phyloP scores from a whole-genome alignment of 495 filamentous ascomycete species.

The Xylaria curta region DNA sequence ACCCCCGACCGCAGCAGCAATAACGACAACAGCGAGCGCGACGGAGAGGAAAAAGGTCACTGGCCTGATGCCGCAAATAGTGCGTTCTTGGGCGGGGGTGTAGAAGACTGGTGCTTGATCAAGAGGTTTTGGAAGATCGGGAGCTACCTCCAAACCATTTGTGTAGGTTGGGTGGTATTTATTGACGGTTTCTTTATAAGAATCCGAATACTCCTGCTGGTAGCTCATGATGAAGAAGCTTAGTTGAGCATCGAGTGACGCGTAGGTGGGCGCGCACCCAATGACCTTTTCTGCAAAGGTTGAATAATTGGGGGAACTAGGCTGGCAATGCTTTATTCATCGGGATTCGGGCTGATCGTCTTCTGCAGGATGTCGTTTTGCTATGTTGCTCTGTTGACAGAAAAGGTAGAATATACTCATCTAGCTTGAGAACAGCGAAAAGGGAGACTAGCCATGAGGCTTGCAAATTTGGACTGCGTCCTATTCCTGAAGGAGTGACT shows the following conservation, averaged over 20 bases:
- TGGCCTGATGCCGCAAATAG: conserved; percentile 30
- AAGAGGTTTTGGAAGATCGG: background rate
- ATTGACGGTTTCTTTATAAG: conserved; percentile 11
- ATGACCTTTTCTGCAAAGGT: background rate
- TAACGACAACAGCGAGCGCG: conserved; percentile 31
- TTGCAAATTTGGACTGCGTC: background rate
- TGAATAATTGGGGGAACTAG: background rate
- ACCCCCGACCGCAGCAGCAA: conserved; percentile 34
- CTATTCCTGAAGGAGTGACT: background rate
- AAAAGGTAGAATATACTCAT: background rate
- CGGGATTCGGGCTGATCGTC: background rate
- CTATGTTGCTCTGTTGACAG: background rate
- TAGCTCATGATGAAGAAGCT: conserved; percentile 8
- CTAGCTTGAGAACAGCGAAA: background rate
- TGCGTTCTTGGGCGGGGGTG: conserved; percentile 18
- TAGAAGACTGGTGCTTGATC: background rate
- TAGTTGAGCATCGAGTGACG: background rate
- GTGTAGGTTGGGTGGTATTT: background rate
- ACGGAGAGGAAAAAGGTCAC: conserved; percentile 31
- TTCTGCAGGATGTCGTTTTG: background rate
- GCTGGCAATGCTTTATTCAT: background rate
- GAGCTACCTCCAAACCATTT: background rate
- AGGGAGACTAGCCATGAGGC: background rate
- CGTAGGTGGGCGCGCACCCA: background rate
- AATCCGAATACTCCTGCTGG: background rate